Evolutionary conservation across 306 rosid genomes (phyloP).

Genomic region (Gillenia trifoliata): DNA sequence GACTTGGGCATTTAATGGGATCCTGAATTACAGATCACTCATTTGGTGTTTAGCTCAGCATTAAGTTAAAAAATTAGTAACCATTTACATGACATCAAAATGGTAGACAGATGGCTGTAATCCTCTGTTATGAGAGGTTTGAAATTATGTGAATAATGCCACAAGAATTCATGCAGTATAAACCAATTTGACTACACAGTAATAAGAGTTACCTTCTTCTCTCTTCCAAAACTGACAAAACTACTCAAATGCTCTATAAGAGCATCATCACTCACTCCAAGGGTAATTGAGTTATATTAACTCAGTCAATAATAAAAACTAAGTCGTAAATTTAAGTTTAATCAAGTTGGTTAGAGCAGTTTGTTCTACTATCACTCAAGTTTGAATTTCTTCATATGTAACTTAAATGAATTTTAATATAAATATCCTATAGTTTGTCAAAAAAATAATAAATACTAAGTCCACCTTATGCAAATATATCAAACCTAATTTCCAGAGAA

Average conservation of each 20-base stretch:
- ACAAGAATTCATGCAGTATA: neutral
- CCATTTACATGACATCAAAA: neutral
- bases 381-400: too few relatives aligned
- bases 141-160: slow-evolving; percentile 7
- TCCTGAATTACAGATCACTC: neutral
- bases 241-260: neutral
- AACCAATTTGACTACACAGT: neutral
- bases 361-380: too few relatives aligned
- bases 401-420: too few relatives aligned
- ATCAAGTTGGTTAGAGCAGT: neutral
- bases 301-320: too few relatives aligned
- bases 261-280: neutral
- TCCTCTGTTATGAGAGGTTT: neutral
- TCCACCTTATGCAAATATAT: neutral
- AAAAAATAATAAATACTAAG: too few relatives aligned
- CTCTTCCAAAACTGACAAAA: neutral
- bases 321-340: too few relatives aligned
- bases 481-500: neutral
- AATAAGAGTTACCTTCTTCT: neutral
- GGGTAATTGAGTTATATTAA: neutral
- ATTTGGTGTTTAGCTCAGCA: neutral
- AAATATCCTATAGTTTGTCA: neutral
- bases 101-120: neutral
- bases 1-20: neutral
- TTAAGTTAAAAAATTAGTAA: neutral